phyloP scores from a whole-genome alignment of 768 basidiomycete genomes.

The Psilocybe azurescens region DNA sequence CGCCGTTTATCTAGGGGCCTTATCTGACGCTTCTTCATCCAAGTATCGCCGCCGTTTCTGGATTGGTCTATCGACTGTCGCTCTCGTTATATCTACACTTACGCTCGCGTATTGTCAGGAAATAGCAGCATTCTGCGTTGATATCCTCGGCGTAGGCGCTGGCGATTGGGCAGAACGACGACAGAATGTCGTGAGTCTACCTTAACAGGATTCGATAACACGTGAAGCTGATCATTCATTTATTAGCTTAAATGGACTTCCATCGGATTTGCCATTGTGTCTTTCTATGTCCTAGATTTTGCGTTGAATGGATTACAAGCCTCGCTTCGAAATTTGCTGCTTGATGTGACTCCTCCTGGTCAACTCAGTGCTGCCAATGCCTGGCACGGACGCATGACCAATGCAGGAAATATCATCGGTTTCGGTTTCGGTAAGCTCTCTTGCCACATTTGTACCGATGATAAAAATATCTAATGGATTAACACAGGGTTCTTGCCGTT shows the following conservation, averaged over 20 bases:
- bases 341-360: conserved; percentile 88
- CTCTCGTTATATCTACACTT: conserved; percentile 79
- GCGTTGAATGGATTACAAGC: conserved; percentile 96
- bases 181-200: conserved; percentile 56
- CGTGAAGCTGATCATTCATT: not conserved
- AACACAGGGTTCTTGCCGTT: conserved; percentile 87
- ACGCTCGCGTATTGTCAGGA: conserved; percentile 84
- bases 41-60: conserved; percentile 92
- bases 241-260: conserved; percentile 68
- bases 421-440: conserved; percentile 78
- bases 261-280: conserved; percentile 85
- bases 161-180: conserved; percentile 90
- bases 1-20: conserved; percentile 66
- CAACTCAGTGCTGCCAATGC: conserved; percentile 96
- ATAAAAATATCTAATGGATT: not conserved
- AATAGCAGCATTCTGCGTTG: conserved; percentile 76
- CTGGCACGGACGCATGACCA: conserved; percentile 96
- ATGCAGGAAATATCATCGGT: conserved; percentile 96
- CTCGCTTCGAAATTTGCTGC: conserved; percentile 89
- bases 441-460: not conserved
- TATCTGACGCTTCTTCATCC: conserved; percentile 93
- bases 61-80: conserved; percentile 87
- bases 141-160: conserved; percentile 72
- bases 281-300: conserved; percentile 96
- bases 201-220: not conserved